phyloP scores from a whole-genome alignment of 2,329 filamentous ascomycete genomes.

The Sporothrix humicola region DNA sequence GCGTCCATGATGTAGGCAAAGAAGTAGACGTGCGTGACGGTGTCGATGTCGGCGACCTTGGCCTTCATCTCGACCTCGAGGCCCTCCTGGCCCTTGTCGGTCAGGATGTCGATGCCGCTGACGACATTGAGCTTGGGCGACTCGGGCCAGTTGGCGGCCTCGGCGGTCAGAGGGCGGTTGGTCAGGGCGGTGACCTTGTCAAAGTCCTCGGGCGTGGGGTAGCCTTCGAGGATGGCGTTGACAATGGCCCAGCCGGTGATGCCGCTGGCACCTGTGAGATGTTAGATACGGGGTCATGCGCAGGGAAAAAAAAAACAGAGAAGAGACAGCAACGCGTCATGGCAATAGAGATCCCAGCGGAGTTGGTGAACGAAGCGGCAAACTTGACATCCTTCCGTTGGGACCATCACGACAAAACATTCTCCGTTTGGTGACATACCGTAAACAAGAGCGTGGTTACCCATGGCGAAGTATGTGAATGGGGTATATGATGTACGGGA shows the following conservation, averaged over 20 bases:
- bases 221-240: conserved; percentile 54
- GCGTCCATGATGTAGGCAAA: conserved; percentile 48
- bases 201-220: conserved; percentile 52
- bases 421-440: conserved; percentile 28
- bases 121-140: conserved; percentile 45
- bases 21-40: conserved; percentile 53
- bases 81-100: conserved; percentile 41
- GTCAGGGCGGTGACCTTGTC: conserved; percentile 54
- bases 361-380: background rate
- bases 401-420: background rate
- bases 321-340: too few species aligned
- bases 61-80: conserved; percentile 45
- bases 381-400: background rate
- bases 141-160: conserved; percentile 43
- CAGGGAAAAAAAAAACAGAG: background rate
- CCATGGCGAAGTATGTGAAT: background rate
- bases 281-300: background rate
- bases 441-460: conserved; percentile 37
- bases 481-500: background rate
- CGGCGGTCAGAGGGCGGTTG: conserved; percentile 49
- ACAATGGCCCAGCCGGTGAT: conserved; percentile 57
- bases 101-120: conserved; percentile 47
- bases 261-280: conserved; percentile 50
- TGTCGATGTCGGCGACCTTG: conserved; percentile 46
- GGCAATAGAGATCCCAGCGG: background rate